Evolutionary conservation across 768 basidiomycete genomes (phyloP), one percentile per base, ranked within the genome.

Genomic region (Suillus subaureus): DNA sequence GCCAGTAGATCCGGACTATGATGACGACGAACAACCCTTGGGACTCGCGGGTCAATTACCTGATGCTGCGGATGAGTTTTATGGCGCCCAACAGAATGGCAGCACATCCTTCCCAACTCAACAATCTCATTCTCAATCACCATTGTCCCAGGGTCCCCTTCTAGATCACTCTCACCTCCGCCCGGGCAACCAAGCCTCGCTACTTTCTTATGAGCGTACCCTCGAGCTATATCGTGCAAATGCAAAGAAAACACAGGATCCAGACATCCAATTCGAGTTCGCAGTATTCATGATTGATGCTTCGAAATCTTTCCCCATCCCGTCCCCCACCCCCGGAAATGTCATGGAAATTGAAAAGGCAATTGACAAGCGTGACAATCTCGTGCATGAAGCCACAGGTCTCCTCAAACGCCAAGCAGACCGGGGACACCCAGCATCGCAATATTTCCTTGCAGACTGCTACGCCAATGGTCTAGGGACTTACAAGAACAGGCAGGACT

Each of bases 231-330:
- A 99, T 82, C 92, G 97, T 56, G 89, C 91, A 52, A 99, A 99
- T 78, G 97, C 97, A 39, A 97, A 97, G 82, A 99, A 99, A 81
- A 97, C 96, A 0, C 95, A 97, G 80, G 95, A 99, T 77, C 96
- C 97, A 0, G 94, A 98, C 72, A 82, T 98, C 64, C 96, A 97
- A 75, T 99, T 96, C 82, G 97, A 99, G 76, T 98, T 99, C 70
- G 94, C 97, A 47, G 94, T 96, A 11, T 98, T 99, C 84, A 96
- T 98, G 92, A 92, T 99, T 74, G 97, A 98, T 73, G 94, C 96
- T 58, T 93, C 95, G 58, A 97, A 97, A 78, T 88, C 91, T 2
- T 87, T 95, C 75, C 90, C 91, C 49, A 89, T 93, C 64, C 93
- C 93, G 6, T 80, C 79, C 3, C 84, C 80, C 18, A 89, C 90